phyloP scores from a whole-genome alignment of 371 early-diverging fungal species.

The Mucor saturninus region DNA sequence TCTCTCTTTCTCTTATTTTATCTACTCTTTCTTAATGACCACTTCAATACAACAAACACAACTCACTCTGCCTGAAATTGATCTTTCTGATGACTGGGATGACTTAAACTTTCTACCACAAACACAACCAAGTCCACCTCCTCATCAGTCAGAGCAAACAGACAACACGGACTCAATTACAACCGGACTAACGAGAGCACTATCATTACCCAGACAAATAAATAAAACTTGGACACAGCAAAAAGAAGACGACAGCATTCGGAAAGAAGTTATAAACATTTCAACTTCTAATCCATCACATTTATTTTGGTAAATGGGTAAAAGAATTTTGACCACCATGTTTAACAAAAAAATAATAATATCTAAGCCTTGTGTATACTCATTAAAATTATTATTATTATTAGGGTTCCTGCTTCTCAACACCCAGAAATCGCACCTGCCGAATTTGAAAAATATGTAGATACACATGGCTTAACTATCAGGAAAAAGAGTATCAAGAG shows the following conservation, averaged over 20 bases:
- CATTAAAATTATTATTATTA: neutral
- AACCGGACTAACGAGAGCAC: slow-evolving; percentile 32
- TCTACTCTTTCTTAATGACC: neutral
- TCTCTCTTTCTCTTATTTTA: too few species aligned
- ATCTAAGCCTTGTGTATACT: neutral
- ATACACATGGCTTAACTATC: slow-evolving; percentile 42
- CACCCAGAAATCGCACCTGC: slow-evolving; percentile 67
- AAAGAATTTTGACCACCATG: neutral
- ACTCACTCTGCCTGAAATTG: slow-evolving; percentile 18
- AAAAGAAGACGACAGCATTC: slow-evolving; percentile 13
- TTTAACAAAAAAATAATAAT: neutral
- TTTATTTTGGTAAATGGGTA: slow-evolving; percentile 50
- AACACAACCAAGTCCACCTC: neutral
- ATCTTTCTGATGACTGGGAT: slow-evolving; percentile 19
- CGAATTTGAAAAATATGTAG: slow-evolving; percentile 59
- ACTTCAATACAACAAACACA: neutral
- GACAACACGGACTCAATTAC: slow-evolving; percentile 19
- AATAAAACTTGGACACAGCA: slow-evolving; percentile 5
- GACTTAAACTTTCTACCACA: slow-evolving; percentile 6
- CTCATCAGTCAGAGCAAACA: slow-evolving; percentile 7
- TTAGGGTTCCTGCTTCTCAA: slow-evolving; percentile 66
- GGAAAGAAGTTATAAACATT: slow-evolving; percentile 50
- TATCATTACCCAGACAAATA: slow-evolving; percentile 31
- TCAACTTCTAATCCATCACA: slow-evolving; percentile 52
- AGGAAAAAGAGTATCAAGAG: slow-evolving; percentile 37